Conservation (phyloP, 768 basidiomycete species). For the Neoboletus brunneissimus region DNA sequence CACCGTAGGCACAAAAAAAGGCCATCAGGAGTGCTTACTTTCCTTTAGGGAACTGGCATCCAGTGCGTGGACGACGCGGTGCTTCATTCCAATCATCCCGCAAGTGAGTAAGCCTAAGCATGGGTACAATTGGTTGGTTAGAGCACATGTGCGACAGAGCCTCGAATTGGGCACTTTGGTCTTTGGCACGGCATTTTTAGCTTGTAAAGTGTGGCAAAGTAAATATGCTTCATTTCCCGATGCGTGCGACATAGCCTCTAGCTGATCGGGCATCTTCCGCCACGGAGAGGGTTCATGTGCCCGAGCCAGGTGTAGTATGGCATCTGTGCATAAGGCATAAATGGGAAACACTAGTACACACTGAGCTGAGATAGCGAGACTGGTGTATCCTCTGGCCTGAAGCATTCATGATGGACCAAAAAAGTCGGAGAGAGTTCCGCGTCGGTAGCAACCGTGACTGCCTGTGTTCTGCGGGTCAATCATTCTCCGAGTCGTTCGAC, state of each 20-base stretch:
- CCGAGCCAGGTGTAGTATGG: not conserved
- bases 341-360: not conserved
- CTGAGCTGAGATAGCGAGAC: not conserved
- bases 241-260: not conserved
- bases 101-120: not conserved
- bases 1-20: not conserved
- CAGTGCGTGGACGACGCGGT: not conserved
- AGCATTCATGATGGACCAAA: not conserved
- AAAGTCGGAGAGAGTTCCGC: not conserved
- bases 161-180: not conserved
- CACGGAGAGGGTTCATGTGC: not conserved
- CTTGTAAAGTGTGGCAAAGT: no score
- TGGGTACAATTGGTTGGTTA: not conserved
- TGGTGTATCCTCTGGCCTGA: not conserved
- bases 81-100: no score
- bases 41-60: not conserved
- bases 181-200: no score
- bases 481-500: not conserved
- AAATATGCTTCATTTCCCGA: no score
- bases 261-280: not conserved
- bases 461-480: not conserved
- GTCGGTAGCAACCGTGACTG: not conserved
- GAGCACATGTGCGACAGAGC: not conserved
- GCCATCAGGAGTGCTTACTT: not conserved
- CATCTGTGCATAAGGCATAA: not conserved